A percentile compares a stretch with the other conserved stretches of the same genome.
These are phyloP conservation scores for Sutorius australiensis DNA, from an alignment of 768 basidiomycete genomes.

Conservation along the genomic window DNA sequence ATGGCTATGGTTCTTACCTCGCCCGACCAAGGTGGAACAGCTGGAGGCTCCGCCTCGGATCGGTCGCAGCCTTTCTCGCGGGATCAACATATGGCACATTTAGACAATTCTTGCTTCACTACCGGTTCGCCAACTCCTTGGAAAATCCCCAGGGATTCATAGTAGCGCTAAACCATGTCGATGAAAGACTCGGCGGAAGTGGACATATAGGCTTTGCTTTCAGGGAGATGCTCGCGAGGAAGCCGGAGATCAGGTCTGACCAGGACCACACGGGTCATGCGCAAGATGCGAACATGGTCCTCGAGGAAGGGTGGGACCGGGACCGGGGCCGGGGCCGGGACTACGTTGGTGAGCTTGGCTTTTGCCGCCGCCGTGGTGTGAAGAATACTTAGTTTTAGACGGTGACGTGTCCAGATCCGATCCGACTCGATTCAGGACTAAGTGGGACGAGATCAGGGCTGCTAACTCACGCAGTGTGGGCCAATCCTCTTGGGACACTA, in stretches of 20 bases:
- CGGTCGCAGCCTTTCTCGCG: constrained; percentile 21
- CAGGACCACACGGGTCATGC: background rate
- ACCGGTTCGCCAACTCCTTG: constrained; percentile 29
- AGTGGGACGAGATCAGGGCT: constrained; percentile 67
- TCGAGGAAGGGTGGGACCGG: constrained; percentile 18
- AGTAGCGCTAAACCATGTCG: constrained; percentile 28
- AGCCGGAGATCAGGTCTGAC: constrained; percentile 7
- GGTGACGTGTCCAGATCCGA: constrained; percentile 4
- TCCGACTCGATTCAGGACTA: constrained; percentile 28
- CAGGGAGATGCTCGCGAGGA: constrained; percentile 21
- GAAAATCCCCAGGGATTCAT: constrained; percentile 32
- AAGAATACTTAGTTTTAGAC: constrained; percentile 3
- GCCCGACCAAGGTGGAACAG: constrained; percentile 28
- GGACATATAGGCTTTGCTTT: constrained; percentile 28
- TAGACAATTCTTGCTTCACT: constrained; percentile 28
- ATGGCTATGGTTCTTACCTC: constrained; percentile 24
- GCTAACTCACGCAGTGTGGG: constrained; percentile 42
- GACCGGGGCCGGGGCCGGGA: constrained; percentile 1
- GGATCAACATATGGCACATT: constrained; percentile 35
- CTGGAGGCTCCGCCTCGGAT: constrained; percentile 24
- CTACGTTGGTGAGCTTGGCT: constrained; percentile 12
- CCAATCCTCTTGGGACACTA: constrained; percentile 62
- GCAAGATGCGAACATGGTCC: constrained; percentile 3
- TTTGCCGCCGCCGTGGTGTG: background rate
- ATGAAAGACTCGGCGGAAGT: constrained; percentile 30